A percentile compares a stretch with the other conserved stretches of the same genome.
These are phyloP conservation scores for Bruguiera hainesii DNA, from an alignment of 441 rosid genomes.

Conservation along the genomic window DNA sequence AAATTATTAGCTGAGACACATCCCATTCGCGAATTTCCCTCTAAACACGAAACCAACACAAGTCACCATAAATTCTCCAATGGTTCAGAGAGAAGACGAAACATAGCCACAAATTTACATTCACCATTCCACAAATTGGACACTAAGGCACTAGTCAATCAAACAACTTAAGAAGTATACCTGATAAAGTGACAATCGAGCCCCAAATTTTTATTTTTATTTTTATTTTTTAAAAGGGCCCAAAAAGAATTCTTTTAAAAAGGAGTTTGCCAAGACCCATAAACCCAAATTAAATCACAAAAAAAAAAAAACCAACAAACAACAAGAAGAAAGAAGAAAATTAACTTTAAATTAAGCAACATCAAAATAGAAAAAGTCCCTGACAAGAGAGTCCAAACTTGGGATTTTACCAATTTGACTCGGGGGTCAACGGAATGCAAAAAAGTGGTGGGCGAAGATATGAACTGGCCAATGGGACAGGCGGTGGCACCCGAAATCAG, in stretches of 20 bases:
- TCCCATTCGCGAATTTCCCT: neutral
- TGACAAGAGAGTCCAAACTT: neutral
- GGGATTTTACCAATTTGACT: constrained; percentile 58
- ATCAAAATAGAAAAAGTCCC: neutral
- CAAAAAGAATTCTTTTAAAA: too few relatives aligned
- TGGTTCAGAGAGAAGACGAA: neutral
- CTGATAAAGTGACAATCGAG: neutral
- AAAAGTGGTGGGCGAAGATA: constrained; percentile 76
- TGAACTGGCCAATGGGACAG: constrained; percentile 83
- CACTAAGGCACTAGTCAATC: neutral
- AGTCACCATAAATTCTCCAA: too few relatives aligned
- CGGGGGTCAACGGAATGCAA: constrained; percentile 86
- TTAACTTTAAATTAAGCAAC: neutral
- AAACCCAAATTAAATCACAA: neutral
- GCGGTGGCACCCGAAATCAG: constrained; percentile 73
- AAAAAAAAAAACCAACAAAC: neutral
- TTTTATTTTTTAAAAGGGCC: too few relatives aligned
- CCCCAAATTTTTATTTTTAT: too few relatives aligned
- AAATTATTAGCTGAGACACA: neutral
- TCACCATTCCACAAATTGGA: neutral
- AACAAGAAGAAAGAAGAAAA: neutral
- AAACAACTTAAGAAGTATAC: neutral
- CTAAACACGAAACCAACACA: neutral
- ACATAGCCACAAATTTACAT: neutral
- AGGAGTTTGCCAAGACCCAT: neutral